Evolutionary conservation across 2,329 filamentous ascomycete species (phyloP).

Genomic region (Epichloe uncinata): DNA sequence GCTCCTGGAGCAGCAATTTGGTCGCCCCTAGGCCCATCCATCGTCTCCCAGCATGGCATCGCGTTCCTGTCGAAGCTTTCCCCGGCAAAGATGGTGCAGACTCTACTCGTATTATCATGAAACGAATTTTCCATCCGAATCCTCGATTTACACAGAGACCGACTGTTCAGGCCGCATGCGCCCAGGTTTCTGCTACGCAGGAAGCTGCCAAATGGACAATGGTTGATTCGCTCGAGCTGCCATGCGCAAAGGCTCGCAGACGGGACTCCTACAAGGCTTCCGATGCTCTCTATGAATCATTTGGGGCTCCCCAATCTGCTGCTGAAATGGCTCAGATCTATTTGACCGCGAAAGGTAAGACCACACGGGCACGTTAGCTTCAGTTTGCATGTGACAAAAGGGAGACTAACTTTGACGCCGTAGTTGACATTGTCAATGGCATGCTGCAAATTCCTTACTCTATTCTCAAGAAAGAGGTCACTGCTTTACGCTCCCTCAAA

Average conservation of each 20-base stretch:
- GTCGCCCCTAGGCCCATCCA: conserved; percentile 8
- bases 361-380: neutral
- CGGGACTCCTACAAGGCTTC: neutral
- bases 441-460: conserved; percentile 3
- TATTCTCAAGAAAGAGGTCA: conserved; percentile 2
- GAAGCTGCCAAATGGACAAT: neutral
- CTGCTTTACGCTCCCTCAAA: conserved; percentile 1
- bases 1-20: conserved; percentile 13
- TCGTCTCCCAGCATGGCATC: conserved; percentile 19
- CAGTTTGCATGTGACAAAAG: neutral
- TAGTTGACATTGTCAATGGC: conserved; percentile 15
- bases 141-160: neutral
- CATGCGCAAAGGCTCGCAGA: conserved; percentile 5
- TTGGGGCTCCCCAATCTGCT: conserved; percentile 2
- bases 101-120: conserved; percentile 17
- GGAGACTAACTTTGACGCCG: neutral
- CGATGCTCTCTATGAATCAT: neutral
- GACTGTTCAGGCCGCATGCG: neutral
- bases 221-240: conserved; percentile 2
- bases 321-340: conserved; percentile 4
- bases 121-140: conserved; percentile 15
- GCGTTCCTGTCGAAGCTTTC: conserved; percentile 14
- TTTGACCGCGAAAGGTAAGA: conserved; percentile 20
- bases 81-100: conserved; percentile 7
- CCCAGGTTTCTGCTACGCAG: neutral